phyloP scores from a whole-genome alignment of 805 yeast genomes.

The Jamesozyma hellenica region DNA sequence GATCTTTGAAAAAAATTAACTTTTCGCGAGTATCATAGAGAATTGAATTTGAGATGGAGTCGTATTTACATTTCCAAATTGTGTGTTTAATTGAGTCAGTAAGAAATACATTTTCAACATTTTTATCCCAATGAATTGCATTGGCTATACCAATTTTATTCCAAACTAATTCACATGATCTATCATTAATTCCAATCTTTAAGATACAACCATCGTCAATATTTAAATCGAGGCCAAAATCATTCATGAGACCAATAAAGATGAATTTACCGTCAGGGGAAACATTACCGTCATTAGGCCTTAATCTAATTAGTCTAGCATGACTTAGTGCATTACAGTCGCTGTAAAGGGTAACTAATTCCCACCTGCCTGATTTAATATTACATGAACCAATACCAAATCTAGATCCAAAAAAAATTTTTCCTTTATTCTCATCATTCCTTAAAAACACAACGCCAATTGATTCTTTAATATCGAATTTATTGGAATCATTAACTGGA shows the following conservation, averaged over 20 bases:
- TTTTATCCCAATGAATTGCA: constrained; percentile 49
- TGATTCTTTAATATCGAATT: constrained; percentile 25
- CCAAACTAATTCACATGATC: constrained; percentile 25
- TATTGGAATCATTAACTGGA: constrained; percentile 3
- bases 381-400: constrained; percentile 52
- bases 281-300: constrained; percentile 78
- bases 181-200: constrained; percentile 30
- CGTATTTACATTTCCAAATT: constrained; percentile 35
- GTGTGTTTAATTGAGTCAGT: constrained; percentile 42
- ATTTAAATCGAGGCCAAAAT: constrained; percentile 33
- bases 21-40: constrained; percentile 21
- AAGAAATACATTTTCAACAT: constrained; percentile 35
- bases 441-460: constrained; percentile 63
- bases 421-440: constrained; percentile 30
- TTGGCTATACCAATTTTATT: constrained; percentile 51
- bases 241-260: constrained; percentile 75
- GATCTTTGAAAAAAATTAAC: constrained; percentile 32
- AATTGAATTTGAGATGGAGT: constrained; percentile 16
- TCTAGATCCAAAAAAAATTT: constrained; percentile 51
- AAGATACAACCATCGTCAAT: constrained; percentile 44
- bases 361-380: constrained; percentile 33
- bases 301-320: constrained; percentile 27
- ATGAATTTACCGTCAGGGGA: constrained; percentile 62
- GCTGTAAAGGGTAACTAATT: constrained; percentile 31
- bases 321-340: constrained; percentile 25